Percentiles rank a stretch among this genome's conserved stretches.
phyloP scores from a whole-genome alignment of 345 rosid genomes.

The Microthlaspi erraticum region DNA sequence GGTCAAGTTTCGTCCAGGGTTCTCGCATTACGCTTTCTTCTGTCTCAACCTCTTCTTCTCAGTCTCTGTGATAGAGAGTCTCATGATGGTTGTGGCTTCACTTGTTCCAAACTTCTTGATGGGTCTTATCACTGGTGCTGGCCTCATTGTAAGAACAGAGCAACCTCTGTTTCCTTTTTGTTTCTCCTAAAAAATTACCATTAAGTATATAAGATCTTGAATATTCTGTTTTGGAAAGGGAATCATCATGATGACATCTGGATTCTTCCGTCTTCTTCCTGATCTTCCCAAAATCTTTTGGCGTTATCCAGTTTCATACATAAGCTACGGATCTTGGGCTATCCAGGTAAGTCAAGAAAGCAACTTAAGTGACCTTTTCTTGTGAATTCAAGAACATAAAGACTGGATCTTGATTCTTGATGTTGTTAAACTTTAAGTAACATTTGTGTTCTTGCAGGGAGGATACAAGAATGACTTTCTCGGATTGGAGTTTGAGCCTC shows the following conservation, averaged over 20 bases:
- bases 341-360: conserved; percentile 58
- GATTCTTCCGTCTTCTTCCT: conserved; percentile 79
- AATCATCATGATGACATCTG: conserved; percentile 89
- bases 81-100: conserved; percentile 89
- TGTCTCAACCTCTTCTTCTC: conserved; percentile 66
- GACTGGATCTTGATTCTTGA: not conserved
- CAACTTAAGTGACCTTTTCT: not conserved
- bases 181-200: not conserved
- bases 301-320: conserved; percentile 80
- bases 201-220: not conserved
- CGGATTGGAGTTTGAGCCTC: conserved; percentile 79
- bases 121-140: conserved; percentile 80
- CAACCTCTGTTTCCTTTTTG: not conserved
- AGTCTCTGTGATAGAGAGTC: conserved; percentile 79
- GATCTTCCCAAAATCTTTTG: conserved; percentile 85
- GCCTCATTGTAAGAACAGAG: conserved; percentile 65
- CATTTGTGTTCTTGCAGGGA: conserved; percentile 54
- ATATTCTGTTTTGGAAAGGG: conserved; percentile 49
- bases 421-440: not conserved
- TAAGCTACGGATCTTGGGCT: conserved; percentile 80
- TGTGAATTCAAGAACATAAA: conserved; percentile 1
- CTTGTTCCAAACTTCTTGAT: conserved; percentile 82
- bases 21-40: conserved; percentile 65
- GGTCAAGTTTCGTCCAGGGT: conserved; percentile 70
- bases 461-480: conserved; percentile 87